Conservation (phyloP, 192 early-diverging fungal species). For the Coemansia sp. region DNA sequence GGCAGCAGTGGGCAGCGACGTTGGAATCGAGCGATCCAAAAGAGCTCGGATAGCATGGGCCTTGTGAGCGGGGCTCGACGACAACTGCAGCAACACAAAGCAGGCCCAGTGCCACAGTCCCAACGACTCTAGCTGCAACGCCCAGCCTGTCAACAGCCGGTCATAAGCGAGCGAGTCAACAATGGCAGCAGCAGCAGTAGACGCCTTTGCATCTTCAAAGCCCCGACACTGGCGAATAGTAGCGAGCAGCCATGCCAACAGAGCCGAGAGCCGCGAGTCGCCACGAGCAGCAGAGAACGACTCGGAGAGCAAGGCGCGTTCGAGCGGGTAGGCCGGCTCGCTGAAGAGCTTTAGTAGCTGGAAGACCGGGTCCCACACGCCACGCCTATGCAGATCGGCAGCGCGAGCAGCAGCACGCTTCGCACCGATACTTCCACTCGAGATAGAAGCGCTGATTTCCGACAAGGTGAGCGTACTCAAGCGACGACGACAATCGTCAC, state of each 20-base stretch:
- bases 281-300: conserved; percentile 61
- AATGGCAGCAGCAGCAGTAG: not conserved
- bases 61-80: conserved; percentile 37
- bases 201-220: conserved; percentile 44
- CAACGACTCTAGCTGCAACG: conserved; percentile 70
- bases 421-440: not conserved
- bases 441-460: not conserved
- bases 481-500: not conserved
- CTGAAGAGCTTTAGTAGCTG: conserved; percentile 73
- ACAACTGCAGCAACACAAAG: conserved; percentile 75
- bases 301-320: conserved; percentile 62
- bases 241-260: conserved; percentile 62
- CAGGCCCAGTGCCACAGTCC: conserved; percentile 87
- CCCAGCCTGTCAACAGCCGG: conserved; percentile 63
- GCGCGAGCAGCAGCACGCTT: not conserved
- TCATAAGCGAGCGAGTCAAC: conserved; percentile 43
- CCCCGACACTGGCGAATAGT: conserved; percentile 49
- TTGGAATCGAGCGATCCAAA: conserved; percentile 33
- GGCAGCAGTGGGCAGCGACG: conserved; percentile 14
- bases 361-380: conserved; percentile 66
- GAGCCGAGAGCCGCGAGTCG: conserved; percentile 72
- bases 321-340: conserved; percentile 56
- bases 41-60: conserved; percentile 53
- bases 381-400: conserved; percentile 21
- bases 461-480: not conserved